phyloP scores from a whole-genome alignment of 2,329 filamentous ascomycete genomes.

The Chrysoporthe puriensis region DNA sequence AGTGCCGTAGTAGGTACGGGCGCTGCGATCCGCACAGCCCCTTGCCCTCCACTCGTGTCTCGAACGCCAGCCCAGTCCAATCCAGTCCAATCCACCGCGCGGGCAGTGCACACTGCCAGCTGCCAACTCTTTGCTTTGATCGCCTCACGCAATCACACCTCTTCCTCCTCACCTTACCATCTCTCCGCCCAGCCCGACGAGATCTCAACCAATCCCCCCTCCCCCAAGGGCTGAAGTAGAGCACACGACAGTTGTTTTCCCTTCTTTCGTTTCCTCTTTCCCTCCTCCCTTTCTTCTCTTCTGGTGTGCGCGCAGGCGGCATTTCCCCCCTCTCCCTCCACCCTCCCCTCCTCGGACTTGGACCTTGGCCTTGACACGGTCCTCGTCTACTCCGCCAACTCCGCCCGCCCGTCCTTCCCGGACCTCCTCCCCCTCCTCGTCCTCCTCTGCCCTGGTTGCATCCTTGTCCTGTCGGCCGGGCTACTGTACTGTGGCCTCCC shows the following conservation, averaged over 20 bases:
- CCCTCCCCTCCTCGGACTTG: conserved; percentile 32
- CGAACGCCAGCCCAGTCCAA: not conserved
- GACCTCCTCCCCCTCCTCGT: not conserved
- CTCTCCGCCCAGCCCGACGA: conserved; percentile 17
- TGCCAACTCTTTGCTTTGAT: conserved; percentile 3
- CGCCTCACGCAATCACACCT: conserved; percentile 8
- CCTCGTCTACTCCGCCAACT: conserved; percentile 25
- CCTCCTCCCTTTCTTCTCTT: conserved; percentile 40
- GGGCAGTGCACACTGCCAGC: conserved; percentile 10
- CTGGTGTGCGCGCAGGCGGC: conserved; percentile 39
- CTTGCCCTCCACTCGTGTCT: conserved; percentile 9
- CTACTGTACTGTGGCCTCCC: conserved; percentile 25
- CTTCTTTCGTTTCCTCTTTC: conserved; percentile 40
- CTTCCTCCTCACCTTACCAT: conserved; percentile 28
- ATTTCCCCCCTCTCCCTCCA: conserved; percentile 22
- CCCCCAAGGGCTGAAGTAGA: conserved; percentile 32
- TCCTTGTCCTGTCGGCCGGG: conserved; percentile 25
- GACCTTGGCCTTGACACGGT: conserved; percentile 36
- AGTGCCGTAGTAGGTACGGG: not conserved
- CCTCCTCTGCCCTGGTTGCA: not conserved
- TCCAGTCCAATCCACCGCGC: not conserved
- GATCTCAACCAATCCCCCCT: not conserved
- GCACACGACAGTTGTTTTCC: conserved; percentile 30
- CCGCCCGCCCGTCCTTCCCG: conserved; percentile 1
- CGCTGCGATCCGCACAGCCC: not conserved